A percentile compares a stretch with the other conserved stretches of the same genome.
Conservation (phyloP, 148 eudicot species). For the Rhododendron williamsianum region DNA sequence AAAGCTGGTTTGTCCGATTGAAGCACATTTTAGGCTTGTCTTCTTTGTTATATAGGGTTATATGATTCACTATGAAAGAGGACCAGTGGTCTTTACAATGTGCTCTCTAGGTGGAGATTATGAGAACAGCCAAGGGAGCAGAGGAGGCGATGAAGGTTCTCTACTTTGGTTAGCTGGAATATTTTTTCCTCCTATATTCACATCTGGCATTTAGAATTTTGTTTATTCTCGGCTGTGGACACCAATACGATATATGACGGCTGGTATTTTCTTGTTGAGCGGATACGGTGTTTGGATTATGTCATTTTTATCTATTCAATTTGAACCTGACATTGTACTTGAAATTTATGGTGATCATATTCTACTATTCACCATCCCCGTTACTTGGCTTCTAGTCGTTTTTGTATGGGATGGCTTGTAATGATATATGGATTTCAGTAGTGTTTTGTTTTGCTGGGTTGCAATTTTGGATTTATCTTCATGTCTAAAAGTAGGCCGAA, state of each 20-base stretch:
- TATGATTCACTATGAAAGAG: not conserved
- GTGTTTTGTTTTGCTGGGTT: not conserved
- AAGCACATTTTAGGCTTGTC: not conserved
- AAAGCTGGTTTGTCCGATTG: constrained; percentile 47
- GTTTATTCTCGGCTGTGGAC: not conserved
- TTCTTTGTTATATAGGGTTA: not conserved
- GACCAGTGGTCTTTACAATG: not conserved
- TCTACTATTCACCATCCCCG: not conserved
- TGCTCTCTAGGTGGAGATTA: constrained; percentile 6
- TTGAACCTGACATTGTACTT: not conserved
- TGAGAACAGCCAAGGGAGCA: not conserved
- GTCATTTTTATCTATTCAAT: not conserved
- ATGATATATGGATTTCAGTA: not conserved
- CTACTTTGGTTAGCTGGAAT: not conserved
- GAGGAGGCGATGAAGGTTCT: not conserved
- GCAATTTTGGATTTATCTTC: not conserved
- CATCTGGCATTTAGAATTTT: not conserved
- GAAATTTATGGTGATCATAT: not conserved
- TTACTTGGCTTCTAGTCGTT: not conserved
- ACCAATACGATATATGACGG: not conserved
- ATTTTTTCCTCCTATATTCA: not conserved
- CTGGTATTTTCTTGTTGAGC: not conserved
- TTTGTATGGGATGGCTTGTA: not conserved
- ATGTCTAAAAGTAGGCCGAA: not conserved
- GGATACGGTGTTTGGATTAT: not conserved